Evolutionary conservation across 345 rosid genomes (phyloP).

Genomic region (Eucalyptus microcorys): DNA sequence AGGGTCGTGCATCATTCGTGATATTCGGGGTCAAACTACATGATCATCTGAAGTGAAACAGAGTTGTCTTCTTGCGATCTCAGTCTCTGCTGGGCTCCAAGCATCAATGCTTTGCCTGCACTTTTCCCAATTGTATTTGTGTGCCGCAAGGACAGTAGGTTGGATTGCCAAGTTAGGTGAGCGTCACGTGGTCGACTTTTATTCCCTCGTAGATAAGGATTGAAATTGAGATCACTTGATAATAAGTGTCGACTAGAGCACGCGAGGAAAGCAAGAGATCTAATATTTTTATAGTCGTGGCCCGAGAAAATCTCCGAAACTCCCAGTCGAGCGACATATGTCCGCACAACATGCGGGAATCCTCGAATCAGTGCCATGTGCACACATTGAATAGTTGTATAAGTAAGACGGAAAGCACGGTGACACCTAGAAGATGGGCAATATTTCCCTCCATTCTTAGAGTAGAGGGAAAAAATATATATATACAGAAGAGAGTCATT

Average conservation of each 20-base stretch:
- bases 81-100: background rate
- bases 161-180: background rate
- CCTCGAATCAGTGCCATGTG: background rate
- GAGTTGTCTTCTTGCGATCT: background rate
- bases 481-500: too few relatives aligned
- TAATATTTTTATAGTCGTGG: too few relatives aligned
- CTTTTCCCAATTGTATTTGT: background rate
- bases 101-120: background rate
- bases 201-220: background rate
- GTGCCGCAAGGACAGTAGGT: background rate
- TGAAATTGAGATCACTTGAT: background rate
- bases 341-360: background rate
- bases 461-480: too few relatives aligned
- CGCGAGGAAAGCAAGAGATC: background rate
- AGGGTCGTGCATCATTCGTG: background rate
- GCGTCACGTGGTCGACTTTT: background rate
- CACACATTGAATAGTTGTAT: background rate
- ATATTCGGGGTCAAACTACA: background rate
- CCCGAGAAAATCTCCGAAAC: background rate
- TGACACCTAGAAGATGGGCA: background rate
- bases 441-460: background rate
- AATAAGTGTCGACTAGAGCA: background rate
- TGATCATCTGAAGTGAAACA: background rate
- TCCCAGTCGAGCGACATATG: background rate
- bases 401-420: background rate